These are phyloP conservation scores for Paramecium biaurelia DNA, from an alignment of 73 alveolate species.

Conservation along the genomic window DNA sequence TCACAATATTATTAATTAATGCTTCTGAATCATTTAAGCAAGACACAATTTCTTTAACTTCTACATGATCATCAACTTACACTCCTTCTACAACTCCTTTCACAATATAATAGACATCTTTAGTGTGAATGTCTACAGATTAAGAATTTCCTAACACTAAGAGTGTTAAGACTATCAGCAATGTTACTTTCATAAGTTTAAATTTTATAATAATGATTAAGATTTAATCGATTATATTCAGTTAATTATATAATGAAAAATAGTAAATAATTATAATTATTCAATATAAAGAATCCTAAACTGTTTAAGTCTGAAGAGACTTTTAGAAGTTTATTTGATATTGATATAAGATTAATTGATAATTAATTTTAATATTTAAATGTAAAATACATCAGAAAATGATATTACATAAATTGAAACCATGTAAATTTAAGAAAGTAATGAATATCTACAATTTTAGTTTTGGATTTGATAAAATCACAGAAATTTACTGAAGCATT, in stretches of 20 bases:
- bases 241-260: not conserved
- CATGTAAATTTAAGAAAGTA: not conserved
- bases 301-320: too few species aligned
- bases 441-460: not conserved
- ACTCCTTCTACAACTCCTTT: constrained; percentile 46
- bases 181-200: not conserved
- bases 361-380: too few species aligned
- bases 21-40: constrained; percentile 30
- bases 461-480: not conserved
- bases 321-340: too few species aligned
- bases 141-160: not conserved
- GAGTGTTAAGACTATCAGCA: not conserved
- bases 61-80: not conserved
- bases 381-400: not conserved
- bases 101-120: not conserved
- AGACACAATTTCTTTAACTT: not conserved
- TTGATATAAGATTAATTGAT: not conserved
- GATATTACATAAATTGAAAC: not conserved
- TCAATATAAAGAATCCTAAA: too few species aligned
- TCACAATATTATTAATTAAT: not conserved
- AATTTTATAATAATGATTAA: not conserved
- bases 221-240: not conserved
- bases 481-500: not conserved
- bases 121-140: not conserved
- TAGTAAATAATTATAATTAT: too few species aligned